phyloP scores from a whole-genome alignment of 768 basidiomycete species.

The Amanita polypyramis region DNA sequence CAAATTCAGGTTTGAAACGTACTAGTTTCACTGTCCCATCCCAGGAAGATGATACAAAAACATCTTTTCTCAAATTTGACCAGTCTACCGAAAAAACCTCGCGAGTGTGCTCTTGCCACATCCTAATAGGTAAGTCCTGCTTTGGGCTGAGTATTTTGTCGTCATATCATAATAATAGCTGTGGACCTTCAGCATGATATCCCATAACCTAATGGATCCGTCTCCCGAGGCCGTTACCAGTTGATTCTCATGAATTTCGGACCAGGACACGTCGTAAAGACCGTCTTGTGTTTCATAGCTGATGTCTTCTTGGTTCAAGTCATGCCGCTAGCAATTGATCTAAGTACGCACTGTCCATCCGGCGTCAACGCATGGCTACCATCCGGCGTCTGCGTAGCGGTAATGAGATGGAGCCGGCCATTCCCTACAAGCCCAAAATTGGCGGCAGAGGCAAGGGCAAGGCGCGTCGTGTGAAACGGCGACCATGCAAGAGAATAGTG shows the following conservation, averaged over 20 bases:
- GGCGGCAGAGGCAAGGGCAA: slow-evolving; percentile 77
- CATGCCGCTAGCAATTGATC: slow-evolving; percentile 3
- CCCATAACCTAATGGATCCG: slow-evolving; percentile 86
- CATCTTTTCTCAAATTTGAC: slow-evolving; percentile 88
- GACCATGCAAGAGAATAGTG: slow-evolving; percentile 81
- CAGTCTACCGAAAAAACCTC: slow-evolving; percentile 94
- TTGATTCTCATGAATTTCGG: slow-evolving; percentile 91
- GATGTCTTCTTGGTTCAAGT: slow-evolving; percentile 17
- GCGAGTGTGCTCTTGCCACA: slow-evolving; percentile 90
- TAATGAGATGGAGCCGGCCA: slow-evolving; percentile 70
- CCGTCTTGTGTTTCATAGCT: slow-evolving; percentile 90
- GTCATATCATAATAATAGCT: not conserved
- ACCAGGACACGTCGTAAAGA: slow-evolving; percentile 89
- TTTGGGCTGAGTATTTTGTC: not conserved
- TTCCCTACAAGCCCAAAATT: slow-evolving; percentile 96
- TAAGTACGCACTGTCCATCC: slow-evolving; percentile 55
- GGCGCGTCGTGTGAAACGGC: slow-evolving; percentile 64
- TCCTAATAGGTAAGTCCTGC: slow-evolving; percentile 81
- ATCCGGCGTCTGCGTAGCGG: slow-evolving; percentile 37
- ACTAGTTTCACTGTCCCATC: slow-evolving; percentile 84
- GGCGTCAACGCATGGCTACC: slow-evolving; percentile 35
- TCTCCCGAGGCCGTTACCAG: slow-evolving; percentile 84
- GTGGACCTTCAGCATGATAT: slow-evolving; percentile 72
- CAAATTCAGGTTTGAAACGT: not conserved
- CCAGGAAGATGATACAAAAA: slow-evolving; percentile 84